These are phyloP conservation scores for Cryphonectria nitschkei DNA, from an alignment of 2,329 filamentous ascomycete species.

Conservation along the genomic window DNA sequence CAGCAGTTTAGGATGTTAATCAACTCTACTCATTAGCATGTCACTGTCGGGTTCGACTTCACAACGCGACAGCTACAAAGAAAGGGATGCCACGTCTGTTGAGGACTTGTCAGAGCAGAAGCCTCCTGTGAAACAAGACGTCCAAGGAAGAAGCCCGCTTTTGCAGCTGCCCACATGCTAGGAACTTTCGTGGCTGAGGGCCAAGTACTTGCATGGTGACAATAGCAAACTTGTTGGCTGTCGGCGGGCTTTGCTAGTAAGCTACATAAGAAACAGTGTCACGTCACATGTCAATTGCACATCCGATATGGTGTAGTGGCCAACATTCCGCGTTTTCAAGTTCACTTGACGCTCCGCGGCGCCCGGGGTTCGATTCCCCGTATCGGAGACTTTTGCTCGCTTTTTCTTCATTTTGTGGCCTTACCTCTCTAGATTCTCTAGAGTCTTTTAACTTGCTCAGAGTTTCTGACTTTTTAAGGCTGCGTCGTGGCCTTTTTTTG, in stretches of 20 bases:
- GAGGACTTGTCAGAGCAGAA: background rate
- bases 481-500: background rate
- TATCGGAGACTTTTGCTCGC: slow-evolving; percentile 29
- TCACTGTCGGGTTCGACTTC: background rate
- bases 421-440: background rate
- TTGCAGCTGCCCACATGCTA: background rate
- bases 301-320: slow-evolving; percentile 31
- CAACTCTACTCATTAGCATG: background rate
- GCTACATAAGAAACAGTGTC: background rate
- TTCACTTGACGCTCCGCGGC: slow-evolving; percentile 22
- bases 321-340: slow-evolving; percentile 31
- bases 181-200: background rate
- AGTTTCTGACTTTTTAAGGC: background rate
- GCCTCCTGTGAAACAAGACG: background rate
- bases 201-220: background rate
- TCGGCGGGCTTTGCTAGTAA: background rate
- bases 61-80: background rate
- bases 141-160: background rate
- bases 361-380: slow-evolving; percentile 34
- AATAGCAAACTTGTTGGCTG: background rate
- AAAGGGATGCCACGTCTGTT: background rate
- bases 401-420: background rate
- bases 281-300: background rate
- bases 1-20: too few relatives aligned
- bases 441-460: background rate